A percentile compares a stretch with the other conserved stretches of the same genome.
phyloP scores from a whole-genome alignment of 129 eudicot genomes.

The Artemisia argyi region DNA sequence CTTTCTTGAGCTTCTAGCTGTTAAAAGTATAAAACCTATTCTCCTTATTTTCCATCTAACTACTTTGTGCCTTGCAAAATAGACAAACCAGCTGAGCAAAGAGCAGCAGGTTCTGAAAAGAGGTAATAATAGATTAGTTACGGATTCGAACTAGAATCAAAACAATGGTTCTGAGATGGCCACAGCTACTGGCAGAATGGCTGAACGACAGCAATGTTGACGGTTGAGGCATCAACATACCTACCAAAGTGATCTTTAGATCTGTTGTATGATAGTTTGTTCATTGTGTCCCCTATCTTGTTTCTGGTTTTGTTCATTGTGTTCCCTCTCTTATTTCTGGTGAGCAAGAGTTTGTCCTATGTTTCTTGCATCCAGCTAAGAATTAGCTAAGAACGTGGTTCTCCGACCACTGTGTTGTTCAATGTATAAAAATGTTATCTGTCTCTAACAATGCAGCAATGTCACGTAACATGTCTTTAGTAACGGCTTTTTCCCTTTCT shows the following conservation, averaged over 20 bases:
- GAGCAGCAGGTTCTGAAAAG: constrained; percentile 23
- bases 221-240: not conserved
- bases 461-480: too few relatives aligned
- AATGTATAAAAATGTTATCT: not conserved
- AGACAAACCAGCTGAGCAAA: constrained; percentile 25
- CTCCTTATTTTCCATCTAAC: not conserved
- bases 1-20: not conserved
- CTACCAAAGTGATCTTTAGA: not conserved
- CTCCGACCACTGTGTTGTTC: not conserved
- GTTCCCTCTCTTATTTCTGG: not conserved
- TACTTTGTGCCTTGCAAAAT: constrained; percentile 5
- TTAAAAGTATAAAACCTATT: not conserved
- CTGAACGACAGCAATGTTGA: not conserved
- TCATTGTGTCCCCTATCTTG: not conserved
- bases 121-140: constrained; percentile 5
- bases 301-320: not conserved
- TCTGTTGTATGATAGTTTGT: not conserved
- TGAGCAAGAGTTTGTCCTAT: not conserved
- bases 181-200: constrained; percentile 12
- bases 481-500: too few relatives aligned
- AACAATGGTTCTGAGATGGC: not conserved
- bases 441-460: too few relatives aligned
- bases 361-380: not conserved
- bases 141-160: constrained; percentile 1
- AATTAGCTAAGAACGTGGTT: not conserved